Evolutionary conservation across 176 grass and related monocot genomes (phyloP).

Genomic region (Sorghum bicolor): Sorghum_bicolor_NCBIv3 NC_012879.2:169001-169500

Average conservation of each 20-base stretch:
- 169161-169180: constrained; percentile 20
- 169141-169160: constrained; percentile 20
- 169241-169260: constrained; percentile 58
- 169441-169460: neutral
- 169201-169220: constrained; percentile 89
- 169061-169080: neutral
- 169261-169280: constrained; percentile 55
- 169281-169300: constrained; percentile 4
- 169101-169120: neutral
- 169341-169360: constrained; percentile 8
- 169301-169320: neutral
- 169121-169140: neutral
- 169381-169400: constrained; percentile 11
- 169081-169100: neutral
- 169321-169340: neutral
- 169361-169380: neutral
- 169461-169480: too few relatives aligned
- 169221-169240: constrained; percentile 75
- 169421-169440: neutral
- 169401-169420: neutral
- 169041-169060: neutral
- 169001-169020: neutral
- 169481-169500: too few relatives aligned
- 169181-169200: neutral
- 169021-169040: neutral